Conservation (phyloP, 257 asterid species). For the Lavandula angustifolia region DNA sequence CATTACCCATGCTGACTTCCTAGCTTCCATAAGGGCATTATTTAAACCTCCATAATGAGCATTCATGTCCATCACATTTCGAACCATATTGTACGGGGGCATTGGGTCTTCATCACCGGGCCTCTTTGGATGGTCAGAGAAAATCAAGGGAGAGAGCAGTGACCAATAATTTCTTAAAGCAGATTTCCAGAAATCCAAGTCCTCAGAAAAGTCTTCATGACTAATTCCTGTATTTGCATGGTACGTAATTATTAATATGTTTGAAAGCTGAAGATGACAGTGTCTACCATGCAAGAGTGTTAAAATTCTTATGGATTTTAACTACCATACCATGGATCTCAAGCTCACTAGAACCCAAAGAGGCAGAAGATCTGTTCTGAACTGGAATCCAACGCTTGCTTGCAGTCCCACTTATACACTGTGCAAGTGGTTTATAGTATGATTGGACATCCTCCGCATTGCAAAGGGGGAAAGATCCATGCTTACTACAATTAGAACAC, state of each 20-base stretch:
- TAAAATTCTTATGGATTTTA: slow-evolving; percentile 14
- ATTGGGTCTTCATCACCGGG: slow-evolving; percentile 93
- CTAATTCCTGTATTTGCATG: slow-evolving; percentile 56
- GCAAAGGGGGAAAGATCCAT: slow-evolving; percentile 62
- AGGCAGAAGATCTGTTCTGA: slow-evolving; percentile 57
- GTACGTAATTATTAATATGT: slow-evolving; percentile 18
- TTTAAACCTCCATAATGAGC: slow-evolving; percentile 86
- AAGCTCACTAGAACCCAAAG: slow-evolving; percentile 54
- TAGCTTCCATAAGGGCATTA: slow-evolving; percentile 65
- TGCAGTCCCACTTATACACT: slow-evolving; percentile 67
- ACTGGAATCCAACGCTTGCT: slow-evolving; percentile 82
- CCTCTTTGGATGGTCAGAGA: slow-evolving; percentile 98
- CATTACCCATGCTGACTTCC: slow-evolving; percentile 91
- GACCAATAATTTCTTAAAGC: slow-evolving; percentile 88
- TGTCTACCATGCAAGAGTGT: slow-evolving; percentile 2
- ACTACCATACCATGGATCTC: slow-evolving; percentile 62
- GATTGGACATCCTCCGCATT: slow-evolving; percentile 68
- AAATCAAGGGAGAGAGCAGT: slow-evolving; percentile 87
- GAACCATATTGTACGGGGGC: slow-evolving; percentile 90
- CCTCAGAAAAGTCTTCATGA: slow-evolving; percentile 73
- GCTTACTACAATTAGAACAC: slow-evolving; percentile 42
- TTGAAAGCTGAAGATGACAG: slow-evolving; percentile 25
- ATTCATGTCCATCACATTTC: slow-evolving; percentile 95
- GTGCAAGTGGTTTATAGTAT: slow-evolving; percentile 72
- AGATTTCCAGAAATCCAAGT: slow-evolving; percentile 72